phyloP scores from a whole-genome alignment of 495 filamentous ascomycete genomes.

The Hypoxylon intermedium region DNA sequence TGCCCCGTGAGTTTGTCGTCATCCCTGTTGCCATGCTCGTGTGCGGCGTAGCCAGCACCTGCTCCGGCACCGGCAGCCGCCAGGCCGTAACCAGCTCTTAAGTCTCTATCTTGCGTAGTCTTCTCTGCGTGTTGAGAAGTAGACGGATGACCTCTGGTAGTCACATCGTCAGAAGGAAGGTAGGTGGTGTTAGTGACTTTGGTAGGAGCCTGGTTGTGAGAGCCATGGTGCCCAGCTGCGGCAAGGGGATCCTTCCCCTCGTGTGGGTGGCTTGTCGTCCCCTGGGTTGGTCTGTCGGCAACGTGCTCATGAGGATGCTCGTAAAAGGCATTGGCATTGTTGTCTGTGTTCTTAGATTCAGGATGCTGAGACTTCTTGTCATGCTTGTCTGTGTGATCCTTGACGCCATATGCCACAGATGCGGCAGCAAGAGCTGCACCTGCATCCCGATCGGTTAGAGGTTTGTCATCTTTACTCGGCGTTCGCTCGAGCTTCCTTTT shows the following conservation, averaged over 20 bases:
- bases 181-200: neutral
- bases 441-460: constrained; percentile 31
- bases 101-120: constrained; percentile 3
- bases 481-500: constrained; percentile 1
- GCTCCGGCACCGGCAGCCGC: constrained; percentile 25
- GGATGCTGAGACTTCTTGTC: constrained; percentile 21
- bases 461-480: constrained; percentile 22
- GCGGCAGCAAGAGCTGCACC: constrained; percentile 40
- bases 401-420: constrained; percentile 23
- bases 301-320: constrained; percentile 16
- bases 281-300: neutral
- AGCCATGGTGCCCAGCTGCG: neutral
- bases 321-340: constrained; percentile 1
- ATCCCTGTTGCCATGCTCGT: constrained; percentile 10
- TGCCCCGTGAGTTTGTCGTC: constrained; percentile 1
- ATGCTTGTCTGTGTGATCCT: constrained; percentile 25
- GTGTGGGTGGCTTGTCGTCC: neutral
- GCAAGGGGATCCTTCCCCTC: constrained; percentile 6
- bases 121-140: constrained; percentile 12
- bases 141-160: neutral
- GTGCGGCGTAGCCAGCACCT: constrained; percentile 26
- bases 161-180: neutral
- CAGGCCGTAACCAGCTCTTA: constrained; percentile 10
- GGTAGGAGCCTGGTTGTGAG: neutral
- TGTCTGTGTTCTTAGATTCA: neutral